Base-by-base conservation (phyloP, 768 basidiomycete genomes). In the Lactarius vividus region DNA sequence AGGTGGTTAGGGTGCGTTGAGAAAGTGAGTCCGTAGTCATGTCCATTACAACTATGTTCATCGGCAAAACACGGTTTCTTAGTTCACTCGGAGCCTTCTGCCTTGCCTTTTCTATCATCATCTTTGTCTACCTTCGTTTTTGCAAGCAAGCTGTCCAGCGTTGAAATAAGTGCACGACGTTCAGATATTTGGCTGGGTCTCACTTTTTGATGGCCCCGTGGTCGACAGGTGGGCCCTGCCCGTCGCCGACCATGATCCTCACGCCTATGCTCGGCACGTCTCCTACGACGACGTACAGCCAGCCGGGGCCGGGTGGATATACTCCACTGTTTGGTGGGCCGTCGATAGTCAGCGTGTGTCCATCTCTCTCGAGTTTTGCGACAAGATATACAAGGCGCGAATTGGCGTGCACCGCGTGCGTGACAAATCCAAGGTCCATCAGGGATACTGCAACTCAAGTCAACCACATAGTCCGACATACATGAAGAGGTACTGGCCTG, bases 401-500 rank as follows among this genome's bases (percentile, higher is more conserved):
- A 74, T 91, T 91, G 23, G 88, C 83, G 71, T 92, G 91, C 35
- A 87, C 83, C 18, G 86, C 84, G 71, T 92, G 91, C 4, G 91
- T 92, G 55, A 91, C 84, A 72, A 80, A 92, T n/a, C 89, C 91
- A 18, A 92, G 78, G 74, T 94, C 92, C 87, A 94, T 90, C 39
- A 92, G 75, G 1, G 80, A 83, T 28, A 91, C 91, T 92, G 40
- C 28, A 57, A 6, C 13, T 18, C 39, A 37, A 39, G 46, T 61
- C 61, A 70, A 44, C 31, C 37, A 4, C 59, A 42, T 1, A 26
- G 29, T 35, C 40, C 40, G 1, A 3, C 20, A 18, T 29, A 18
- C 15, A 29, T 16, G 8, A 37, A 54, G 11, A 57, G 26, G 4
- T 44, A n/a, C 46, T 13, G 66, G 81, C 91, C 84, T 77, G 83